These are phyloP conservation scores for Claviceps quebecensis DNA, from an alignment of 2,329 filamentous ascomycete genomes.

Conservation along the genomic window DNA sequence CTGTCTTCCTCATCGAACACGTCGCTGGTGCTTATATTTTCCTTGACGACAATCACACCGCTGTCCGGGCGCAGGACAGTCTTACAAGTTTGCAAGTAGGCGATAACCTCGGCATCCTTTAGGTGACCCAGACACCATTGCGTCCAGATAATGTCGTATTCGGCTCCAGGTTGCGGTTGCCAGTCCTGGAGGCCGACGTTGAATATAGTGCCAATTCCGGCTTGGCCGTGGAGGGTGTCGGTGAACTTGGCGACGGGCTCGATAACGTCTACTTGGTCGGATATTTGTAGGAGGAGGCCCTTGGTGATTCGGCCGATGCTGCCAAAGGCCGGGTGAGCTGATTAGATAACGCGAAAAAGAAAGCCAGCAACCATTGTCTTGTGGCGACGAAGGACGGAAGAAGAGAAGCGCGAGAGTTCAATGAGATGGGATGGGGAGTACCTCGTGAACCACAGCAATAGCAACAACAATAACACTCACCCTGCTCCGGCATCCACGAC, in stretches of 20 bases:
- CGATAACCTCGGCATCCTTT: constrained; percentile 56
- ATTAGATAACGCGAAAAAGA: background rate
- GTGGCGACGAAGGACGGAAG: background rate
- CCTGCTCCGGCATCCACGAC: constrained; percentile 27
- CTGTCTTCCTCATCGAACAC: constrained; percentile 64
- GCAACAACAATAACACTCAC: constrained; percentile 10
- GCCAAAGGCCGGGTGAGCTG: background rate
- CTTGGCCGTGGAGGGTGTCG: constrained; percentile 37
- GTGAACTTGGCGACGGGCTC: constrained; percentile 81
- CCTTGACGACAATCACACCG: constrained; percentile 31
- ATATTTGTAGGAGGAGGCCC: constrained; percentile 57
- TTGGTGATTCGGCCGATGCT: constrained; percentile 75
- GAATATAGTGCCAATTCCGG: constrained; percentile 49
- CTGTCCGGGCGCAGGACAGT: constrained; percentile 18
- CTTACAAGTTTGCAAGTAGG: constrained; percentile 50
- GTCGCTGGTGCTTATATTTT: constrained; percentile 59
- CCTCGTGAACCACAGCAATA: background rate
- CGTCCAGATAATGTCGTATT: constrained; percentile 74
- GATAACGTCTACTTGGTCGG: constrained; percentile 63
- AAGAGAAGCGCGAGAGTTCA: background rate
- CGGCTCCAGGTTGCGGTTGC: constrained; percentile 28
- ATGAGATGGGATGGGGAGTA: background rate
- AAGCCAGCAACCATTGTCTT: background rate
- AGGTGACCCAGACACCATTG: constrained; percentile 86
- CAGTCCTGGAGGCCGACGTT: constrained; percentile 65